Conservation (phyloP, 2,329 filamentous ascomycete species). For the Pleurostoma richardsiae region DNA sequence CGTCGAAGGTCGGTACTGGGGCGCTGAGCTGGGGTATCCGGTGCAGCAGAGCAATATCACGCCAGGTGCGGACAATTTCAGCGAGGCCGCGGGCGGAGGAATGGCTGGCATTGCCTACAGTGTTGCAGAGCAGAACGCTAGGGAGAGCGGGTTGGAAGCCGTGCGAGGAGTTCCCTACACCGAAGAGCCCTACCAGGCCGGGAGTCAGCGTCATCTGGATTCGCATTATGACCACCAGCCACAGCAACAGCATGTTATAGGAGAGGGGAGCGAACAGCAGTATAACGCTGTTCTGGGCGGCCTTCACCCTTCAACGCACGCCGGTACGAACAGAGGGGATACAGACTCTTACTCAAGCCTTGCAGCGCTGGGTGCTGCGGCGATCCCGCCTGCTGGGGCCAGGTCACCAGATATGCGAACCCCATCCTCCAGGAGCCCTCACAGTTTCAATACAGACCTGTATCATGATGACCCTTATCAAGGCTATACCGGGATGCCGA, state of each 20-base stretch:
- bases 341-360: constrained; percentile 38
- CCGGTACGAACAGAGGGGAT: constrained; percentile 15
- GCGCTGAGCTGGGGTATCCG: constrained; percentile 15
- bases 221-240: constrained; percentile 5
- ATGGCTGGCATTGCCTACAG: constrained; percentile 64
- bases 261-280: constrained; percentile 8
- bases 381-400: constrained; percentile 22
- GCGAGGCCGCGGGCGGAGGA: constrained; percentile 56
- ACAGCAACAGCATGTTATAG: constrained; percentile 11
- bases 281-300: constrained; percentile 8
- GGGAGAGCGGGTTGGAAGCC: constrained; percentile 61
- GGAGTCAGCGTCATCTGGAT: too few relatives aligned
- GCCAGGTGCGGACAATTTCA: constrained; percentile 63
- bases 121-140: constrained; percentile 59
- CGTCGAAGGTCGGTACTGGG: constrained; percentile 14
- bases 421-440: constrained; percentile 45
- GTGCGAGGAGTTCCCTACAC: constrained; percentile 34
- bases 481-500: constrained; percentile 45
- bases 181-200: constrained; percentile 17
- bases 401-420: constrained; percentile 24
- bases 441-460: constrained; percentile 36
- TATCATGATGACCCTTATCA: constrained; percentile 65
- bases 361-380: constrained; percentile 28
- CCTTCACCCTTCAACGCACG: constrained; percentile 9
- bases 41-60: constrained; percentile 38